These are phyloP conservation scores for Mycena vulgaris DNA, from an alignment of 768 basidiomycete species.

Conservation along the genomic window DNA sequence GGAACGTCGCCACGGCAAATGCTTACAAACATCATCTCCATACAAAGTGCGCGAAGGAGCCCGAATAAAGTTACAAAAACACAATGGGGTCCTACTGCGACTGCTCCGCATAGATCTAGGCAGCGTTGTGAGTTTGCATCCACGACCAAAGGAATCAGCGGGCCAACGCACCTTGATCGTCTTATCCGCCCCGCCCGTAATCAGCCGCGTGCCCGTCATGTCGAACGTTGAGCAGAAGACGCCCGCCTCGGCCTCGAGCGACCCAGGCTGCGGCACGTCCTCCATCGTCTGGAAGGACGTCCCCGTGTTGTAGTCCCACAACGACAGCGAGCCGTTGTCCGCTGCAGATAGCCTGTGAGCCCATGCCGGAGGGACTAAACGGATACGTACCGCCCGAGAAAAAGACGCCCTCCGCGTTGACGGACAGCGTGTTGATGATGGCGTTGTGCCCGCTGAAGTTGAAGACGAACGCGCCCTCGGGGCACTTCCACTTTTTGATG, in stretches of 20 bases:
- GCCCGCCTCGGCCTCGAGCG: conserved; percentile 96
- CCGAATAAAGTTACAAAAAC: conserved; percentile 31
- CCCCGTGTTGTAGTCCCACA: conserved; percentile 97
- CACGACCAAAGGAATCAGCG: conserved; percentile 1
- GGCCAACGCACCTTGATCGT: conserved; percentile 89
- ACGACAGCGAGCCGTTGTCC: conserved; percentile 91
- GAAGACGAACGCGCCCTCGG: conserved; percentile 95
- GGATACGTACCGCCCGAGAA: conserved; percentile 92
- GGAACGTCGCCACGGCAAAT: background rate
- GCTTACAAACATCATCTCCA: background rate
- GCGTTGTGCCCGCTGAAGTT: conserved; percentile 98
- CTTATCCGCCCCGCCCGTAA: conserved; percentile 98
- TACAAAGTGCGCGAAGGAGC: background rate
- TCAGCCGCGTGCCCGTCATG: conserved; percentile 92
- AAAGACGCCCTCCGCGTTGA: conserved; percentile 96
- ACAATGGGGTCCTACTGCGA: conserved; percentile 56
- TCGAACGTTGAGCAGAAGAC: conserved; percentile 98
- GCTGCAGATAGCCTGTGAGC: conserved; percentile 58
- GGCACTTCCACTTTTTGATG: conserved; percentile 99
- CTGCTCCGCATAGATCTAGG: conserved; percentile 80
- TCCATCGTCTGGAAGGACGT: conserved; percentile 95
- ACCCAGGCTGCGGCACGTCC: conserved; percentile 97
- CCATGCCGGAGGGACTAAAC: conserved; percentile 1
- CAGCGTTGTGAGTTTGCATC: background rate
- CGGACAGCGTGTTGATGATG: conserved; percentile 95